These are phyloP conservation scores for Odonthalia washingtoniensis DNA, from an alignment of 31 red algal species.

Conservation along the genomic window DNA sequence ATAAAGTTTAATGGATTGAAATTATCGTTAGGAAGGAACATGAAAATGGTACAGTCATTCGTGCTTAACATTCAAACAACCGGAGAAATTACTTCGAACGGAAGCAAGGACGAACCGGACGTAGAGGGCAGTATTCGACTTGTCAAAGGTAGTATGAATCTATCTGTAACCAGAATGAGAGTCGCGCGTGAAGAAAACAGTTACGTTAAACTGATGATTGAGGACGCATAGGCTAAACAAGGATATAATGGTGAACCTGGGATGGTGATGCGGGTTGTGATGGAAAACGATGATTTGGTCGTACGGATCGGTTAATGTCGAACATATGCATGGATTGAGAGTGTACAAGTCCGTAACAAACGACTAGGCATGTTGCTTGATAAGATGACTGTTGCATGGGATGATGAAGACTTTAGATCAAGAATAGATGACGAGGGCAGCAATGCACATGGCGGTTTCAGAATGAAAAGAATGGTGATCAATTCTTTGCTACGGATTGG, in stretches of 20 bases:
- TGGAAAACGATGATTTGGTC: conserved; percentile 51
- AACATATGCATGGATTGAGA: conserved; percentile 32
- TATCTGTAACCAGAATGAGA: conserved; percentile 48
- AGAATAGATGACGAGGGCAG: conserved; percentile 5
- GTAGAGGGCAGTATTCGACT: conserved; percentile 44
- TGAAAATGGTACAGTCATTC: conserved; percentile 62
- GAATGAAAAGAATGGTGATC: conserved; percentile 10
- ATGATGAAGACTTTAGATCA: conserved; percentile 17
- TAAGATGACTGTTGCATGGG: conserved; percentile 12
- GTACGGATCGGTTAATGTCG: conserved; percentile 45
- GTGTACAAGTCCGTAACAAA: conserved; percentile 49
- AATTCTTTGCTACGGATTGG: neutral
- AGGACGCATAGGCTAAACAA: neutral
- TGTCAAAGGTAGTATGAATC: conserved; percentile 43
- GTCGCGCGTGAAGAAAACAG: conserved; percentile 31
- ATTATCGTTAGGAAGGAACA: no score
- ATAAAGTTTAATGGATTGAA: conserved; percentile 15
- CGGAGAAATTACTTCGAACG: conserved; percentile 45
- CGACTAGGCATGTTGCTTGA: conserved; percentile 2
- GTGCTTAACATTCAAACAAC: conserved; percentile 51
- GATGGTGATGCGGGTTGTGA: conserved; percentile 19
- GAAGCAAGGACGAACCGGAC: neutral
- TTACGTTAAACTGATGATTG: conserved; percentile 37
- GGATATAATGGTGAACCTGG: neutral
- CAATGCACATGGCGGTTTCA: neutral